Percentiles rank a stretch among this genome's conserved stretches.
Conservation (phyloP, 768 basidiomycete species). For the Russula sp. region DNA sequence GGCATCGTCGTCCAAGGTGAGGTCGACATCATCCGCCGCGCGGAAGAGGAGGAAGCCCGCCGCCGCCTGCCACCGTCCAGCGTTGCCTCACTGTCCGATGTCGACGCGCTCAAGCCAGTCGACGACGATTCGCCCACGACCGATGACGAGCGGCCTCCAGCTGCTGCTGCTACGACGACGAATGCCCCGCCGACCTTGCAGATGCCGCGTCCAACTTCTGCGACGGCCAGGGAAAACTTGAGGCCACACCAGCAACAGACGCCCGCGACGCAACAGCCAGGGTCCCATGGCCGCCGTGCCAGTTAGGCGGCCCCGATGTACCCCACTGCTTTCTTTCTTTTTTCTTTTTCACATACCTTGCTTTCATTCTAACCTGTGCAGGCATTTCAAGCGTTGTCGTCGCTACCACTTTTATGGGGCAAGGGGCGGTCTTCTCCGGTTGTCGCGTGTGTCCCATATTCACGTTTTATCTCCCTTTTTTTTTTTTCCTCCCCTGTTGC, state of each 20-base stretch:
- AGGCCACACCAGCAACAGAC: constrained; percentile 1
- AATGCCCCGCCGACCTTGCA: constrained; percentile 21
- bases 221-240: constrained; percentile 27
- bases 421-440: neutral
- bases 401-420: neutral
- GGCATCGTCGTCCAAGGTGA: constrained; percentile 85
- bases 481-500: neutral
- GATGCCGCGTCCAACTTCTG: constrained; percentile 21
- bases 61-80: constrained; percentile 26
- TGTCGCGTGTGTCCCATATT: neutral
- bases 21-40: constrained; percentile 67
- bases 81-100: constrained; percentile 30
- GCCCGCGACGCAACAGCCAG: constrained; percentile 6
- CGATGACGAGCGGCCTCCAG: constrained; percentile 18
- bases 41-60: constrained; percentile 48
- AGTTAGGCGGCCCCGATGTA: neutral
- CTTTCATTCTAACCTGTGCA: neutral
- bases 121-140: constrained; percentile 39
- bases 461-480: neutral
- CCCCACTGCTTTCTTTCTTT: neutral
- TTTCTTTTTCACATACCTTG: neutral
- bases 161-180: neutral
- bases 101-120: constrained; percentile 72
- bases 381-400: neutral
- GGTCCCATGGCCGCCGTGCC: constrained; percentile 16